Percentiles rank a stretch among this genome's conserved stretches.
Evolutionary conservation across 2,329 filamentous ascomycete genomes (phyloP).

Genomic region (Paecilomyces niveus): DNA sequence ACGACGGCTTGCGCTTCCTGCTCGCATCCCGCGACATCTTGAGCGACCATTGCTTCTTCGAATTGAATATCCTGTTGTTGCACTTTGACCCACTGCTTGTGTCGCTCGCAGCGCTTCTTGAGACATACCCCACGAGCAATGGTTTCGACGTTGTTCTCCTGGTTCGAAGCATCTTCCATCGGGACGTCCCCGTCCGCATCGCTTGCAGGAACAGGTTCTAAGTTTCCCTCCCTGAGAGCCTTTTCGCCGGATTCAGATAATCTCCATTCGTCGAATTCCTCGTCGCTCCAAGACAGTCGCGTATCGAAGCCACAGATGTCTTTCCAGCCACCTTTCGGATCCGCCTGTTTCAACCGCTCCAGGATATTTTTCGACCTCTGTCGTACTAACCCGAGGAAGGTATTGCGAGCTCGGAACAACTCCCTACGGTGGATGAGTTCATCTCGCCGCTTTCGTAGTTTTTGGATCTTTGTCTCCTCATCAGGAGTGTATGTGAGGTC

Average conservation of each 20-base stretch:
- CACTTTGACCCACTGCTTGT: slow-evolving; percentile 42
- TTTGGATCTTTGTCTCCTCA: slow-evolving; percentile 32
- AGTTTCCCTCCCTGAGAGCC: slow-evolving; percentile 31
- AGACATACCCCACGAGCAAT: slow-evolving; percentile 37
- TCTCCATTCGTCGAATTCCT: slow-evolving; percentile 43
- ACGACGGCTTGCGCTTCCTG: slow-evolving; percentile 34
- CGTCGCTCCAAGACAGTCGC: slow-evolving; percentile 41
- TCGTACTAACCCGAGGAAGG: slow-evolving; percentile 36
- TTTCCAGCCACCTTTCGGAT: slow-evolving; percentile 40
- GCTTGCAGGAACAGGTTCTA: slow-evolving; percentile 21
- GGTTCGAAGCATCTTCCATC: slow-evolving; percentile 23
- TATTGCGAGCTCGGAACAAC: slow-evolving; percentile 36
- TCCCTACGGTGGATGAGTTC: slow-evolving; percentile 28
- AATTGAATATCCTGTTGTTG: slow-evolving; percentile 40
- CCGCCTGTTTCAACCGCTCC: slow-evolving; percentile 37
- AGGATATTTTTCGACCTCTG: slow-evolving; percentile 35
- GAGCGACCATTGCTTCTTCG: slow-evolving; percentile 32
- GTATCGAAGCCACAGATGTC: slow-evolving; percentile 44
- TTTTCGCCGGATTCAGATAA: slow-evolving; percentile 29
- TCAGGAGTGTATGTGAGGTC: slow-evolving; percentile 28
- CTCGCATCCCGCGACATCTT: slow-evolving; percentile 33
- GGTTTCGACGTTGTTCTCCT: slow-evolving; percentile 22
- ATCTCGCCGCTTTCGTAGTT: slow-evolving; percentile 26
- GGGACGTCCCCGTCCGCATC: slow-evolving; percentile 28
- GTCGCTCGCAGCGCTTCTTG: slow-evolving; percentile 42